phyloP scores from a whole-genome alignment of 805 yeast species.

The Candida michaelii region DNA sequence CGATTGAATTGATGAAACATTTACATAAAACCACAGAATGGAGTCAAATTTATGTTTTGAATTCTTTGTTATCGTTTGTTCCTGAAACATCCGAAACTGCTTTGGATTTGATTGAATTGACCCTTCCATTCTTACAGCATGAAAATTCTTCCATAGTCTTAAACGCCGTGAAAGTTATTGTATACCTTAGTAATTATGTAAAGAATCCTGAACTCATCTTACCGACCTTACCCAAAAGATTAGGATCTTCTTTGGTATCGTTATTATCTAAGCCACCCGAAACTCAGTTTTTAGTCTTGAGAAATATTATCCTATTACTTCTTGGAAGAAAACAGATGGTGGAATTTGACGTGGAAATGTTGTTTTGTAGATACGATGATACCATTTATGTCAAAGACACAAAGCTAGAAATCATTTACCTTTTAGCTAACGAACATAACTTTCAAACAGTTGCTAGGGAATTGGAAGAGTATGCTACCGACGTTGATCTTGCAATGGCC shows the following conservation, averaged over 20 bases:
- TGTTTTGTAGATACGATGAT: slow-evolving; percentile 81
- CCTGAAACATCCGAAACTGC: slow-evolving; percentile 75
- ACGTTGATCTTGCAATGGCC: slow-evolving; percentile 82
- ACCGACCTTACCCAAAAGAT: slow-evolving; percentile 52
- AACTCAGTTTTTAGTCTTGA: slow-evolving; percentile 74
- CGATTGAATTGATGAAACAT: slow-evolving; percentile 33
- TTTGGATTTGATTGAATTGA: slow-evolving; percentile 57
- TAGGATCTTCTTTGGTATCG: slow-evolving; percentile 69
- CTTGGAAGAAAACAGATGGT: slow-evolving; percentile 63
- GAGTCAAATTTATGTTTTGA: slow-evolving; percentile 68
- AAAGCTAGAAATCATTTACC: slow-evolving; percentile 80
- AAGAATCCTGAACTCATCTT: slow-evolving; percentile 53
- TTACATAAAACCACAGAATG: slow-evolving; percentile 56
- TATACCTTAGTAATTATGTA: slow-evolving; percentile 74
- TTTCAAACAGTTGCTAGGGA: slow-evolving; percentile 66
- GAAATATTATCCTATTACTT: slow-evolving; percentile 76
- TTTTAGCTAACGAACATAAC: slow-evolving; percentile 68
- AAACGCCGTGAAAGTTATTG: slow-evolving; percentile 69
- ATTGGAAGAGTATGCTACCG: slow-evolving; percentile 82
- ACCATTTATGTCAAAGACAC: slow-evolving; percentile 88
- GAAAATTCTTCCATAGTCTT: slow-evolving; percentile 79
- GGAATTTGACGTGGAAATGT: slow-evolving; percentile 68
- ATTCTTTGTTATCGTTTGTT: slow-evolving; percentile 63
- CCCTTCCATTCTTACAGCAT: slow-evolving; percentile 73
- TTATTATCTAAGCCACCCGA: slow-evolving; percentile 77